Evolutionary conservation across 2,329 filamentous ascomycete species (phyloP), one percentile per base, ranked within the genome.

Genomic region (Beauveria caledonica): DNA sequence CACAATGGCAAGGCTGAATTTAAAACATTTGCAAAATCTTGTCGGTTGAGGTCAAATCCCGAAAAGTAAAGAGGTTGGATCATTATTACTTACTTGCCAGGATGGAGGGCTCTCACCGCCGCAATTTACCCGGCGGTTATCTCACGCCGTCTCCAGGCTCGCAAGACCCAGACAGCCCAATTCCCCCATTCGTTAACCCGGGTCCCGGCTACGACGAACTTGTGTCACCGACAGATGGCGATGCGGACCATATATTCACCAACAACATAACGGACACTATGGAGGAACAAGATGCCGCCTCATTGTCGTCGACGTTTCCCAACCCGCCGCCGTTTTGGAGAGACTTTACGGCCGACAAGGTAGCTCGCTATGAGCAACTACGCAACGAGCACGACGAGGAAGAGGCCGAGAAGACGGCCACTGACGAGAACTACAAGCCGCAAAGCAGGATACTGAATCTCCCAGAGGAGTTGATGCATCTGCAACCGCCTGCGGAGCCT

Each of bases 281-380:
- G 87, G 84, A 83, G 61, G 85, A 76, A 57, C 77, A 79, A 62
- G 76, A 74, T 61, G 69, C 74, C 10, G 72, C 73, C 40, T 76
- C 78, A 51, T 73, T 81, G 67, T 80, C 85, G 27, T 85, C 88
- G 25, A 85, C 87, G 45, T 96, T 92, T 71, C 93, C 94, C 25
- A 85, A 88, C 57, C 94, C 94, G 27, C 94, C 94, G 27, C 86
- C 88, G 1, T 96, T 97, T 76, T 97, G 90, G 86, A 87, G 88
- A 66, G 82, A 89, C 71, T 97, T 97, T 74, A 96, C 90, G 0
- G 73, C 85, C 3, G 84, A 88, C 29, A 95, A 93, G 69, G 68
- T 90, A 57, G 75, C 83, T 15, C 84, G 84, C 4, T 74, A 82
- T 59, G 72, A 76, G 6, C 71, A 75, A 23, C 66, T 83, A 15